phyloP scores from a whole-genome alignment of 2,329 filamentous ascomycete species.

The Exophiala mesophila region DNA sequence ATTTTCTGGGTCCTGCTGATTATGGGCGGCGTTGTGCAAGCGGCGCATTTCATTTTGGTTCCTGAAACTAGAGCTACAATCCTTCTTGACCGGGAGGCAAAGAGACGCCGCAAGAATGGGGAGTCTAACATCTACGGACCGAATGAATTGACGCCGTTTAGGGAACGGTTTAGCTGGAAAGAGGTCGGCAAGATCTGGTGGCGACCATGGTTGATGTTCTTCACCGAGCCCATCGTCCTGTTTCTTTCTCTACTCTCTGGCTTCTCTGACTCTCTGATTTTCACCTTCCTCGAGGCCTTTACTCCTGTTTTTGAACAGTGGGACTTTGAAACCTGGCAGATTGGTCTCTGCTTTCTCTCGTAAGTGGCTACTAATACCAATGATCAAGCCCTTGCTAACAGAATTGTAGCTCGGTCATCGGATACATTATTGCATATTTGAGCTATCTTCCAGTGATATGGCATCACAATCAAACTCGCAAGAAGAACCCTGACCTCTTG shows the following conservation, averaged over 20 bases:
- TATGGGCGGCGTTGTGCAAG: constrained; percentile 50
- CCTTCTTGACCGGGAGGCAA: constrained; percentile 55
- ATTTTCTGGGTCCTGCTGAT: constrained; percentile 61
- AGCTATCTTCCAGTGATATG: constrained; percentile 52
- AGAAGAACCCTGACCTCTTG: constrained; percentile 41
- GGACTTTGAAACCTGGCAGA: constrained; percentile 48
- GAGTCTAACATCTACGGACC: constrained; percentile 59
- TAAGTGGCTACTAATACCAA: constrained; percentile 26
- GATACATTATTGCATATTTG: constrained; percentile 54
- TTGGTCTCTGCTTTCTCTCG: constrained; percentile 52
- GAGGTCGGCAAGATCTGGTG: constrained; percentile 56
- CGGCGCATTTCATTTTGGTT: constrained; percentile 47
- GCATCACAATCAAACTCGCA: constrained; percentile 39
- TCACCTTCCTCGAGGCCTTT: constrained; percentile 63
- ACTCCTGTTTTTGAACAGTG: constrained; percentile 56
- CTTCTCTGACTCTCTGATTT: constrained; percentile 62
- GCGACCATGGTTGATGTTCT: constrained; percentile 60
- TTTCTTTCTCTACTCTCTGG: constrained; percentile 57
- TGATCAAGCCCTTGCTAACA: not conserved
- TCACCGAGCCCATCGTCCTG: constrained; percentile 61
- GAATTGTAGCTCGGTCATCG: constrained; percentile 42
- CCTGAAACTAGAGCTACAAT: constrained; percentile 57
- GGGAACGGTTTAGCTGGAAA: constrained; percentile 53
- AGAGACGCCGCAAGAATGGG: constrained; percentile 48
- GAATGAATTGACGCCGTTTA: constrained; percentile 53